These are phyloP conservation scores for Schizosaccharomyces pombe DNA, from an alignment of 805 yeast genomes.

Conservation along the genomic window DNA sequence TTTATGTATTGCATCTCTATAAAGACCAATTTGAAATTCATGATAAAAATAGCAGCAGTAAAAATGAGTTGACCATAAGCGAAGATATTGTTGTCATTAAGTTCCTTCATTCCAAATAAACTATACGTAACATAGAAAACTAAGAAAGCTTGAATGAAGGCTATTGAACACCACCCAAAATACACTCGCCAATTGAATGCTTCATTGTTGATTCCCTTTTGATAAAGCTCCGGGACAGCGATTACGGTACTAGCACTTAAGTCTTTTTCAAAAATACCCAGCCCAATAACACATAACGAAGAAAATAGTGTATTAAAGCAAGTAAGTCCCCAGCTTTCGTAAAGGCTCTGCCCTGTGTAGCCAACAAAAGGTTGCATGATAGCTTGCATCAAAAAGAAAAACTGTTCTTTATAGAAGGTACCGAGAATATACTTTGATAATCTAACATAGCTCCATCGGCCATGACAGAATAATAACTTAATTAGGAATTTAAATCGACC, in stretches of 20 bases:
- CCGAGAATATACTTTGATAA: slow-evolving; percentile 78
- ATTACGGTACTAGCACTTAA: slow-evolving; percentile 65
- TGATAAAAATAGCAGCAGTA: slow-evolving; percentile 45
- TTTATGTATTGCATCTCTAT: slow-evolving; percentile 56
- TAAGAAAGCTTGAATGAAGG: slow-evolving; percentile 51
- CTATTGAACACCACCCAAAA: slow-evolving; percentile 54
- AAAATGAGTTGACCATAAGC: slow-evolving; percentile 62
- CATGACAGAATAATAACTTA: slow-evolving; percentile 75
- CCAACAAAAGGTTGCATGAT: slow-evolving; percentile 65
- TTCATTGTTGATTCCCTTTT: slow-evolving; percentile 28
- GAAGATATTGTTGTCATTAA: slow-evolving; percentile 54
- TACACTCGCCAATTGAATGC: slow-evolving; percentile 53
- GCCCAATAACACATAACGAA: slow-evolving; percentile 66
- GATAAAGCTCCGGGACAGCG: slow-evolving; percentile 76
- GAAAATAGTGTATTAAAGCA: slow-evolving; percentile 95
- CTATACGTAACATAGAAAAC: slow-evolving; percentile 23
- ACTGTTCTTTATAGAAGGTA: slow-evolving; percentile 81
- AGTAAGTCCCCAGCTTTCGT: slow-evolving; percentile 88
- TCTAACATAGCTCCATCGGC: slow-evolving; percentile 81
- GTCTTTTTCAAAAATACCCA: slow-evolving; percentile 92
- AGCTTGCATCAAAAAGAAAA: slow-evolving; percentile 74
- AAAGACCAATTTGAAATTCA: slow-evolving; percentile 57
- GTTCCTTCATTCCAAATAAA: slow-evolving; percentile 37
- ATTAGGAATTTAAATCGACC: slow-evolving; percentile 76
- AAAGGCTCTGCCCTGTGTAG: slow-evolving; percentile 80